Evolutionary conservation across 331 rosid genomes (phyloP).

Genomic region (Malus hybrid): DNA sequence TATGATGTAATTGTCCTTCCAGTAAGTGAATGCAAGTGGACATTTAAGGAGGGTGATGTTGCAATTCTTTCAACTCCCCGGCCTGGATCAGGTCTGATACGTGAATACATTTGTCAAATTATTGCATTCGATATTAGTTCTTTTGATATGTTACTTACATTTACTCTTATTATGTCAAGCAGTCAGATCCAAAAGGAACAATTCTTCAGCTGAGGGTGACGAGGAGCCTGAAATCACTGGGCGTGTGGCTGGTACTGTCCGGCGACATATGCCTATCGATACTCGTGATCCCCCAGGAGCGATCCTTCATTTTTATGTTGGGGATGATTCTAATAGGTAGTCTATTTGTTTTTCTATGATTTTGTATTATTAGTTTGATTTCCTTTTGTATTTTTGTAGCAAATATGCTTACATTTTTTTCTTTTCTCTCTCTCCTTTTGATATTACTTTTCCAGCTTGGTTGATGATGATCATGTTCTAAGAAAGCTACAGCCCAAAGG

Average conservation of each 20-base stretch:
- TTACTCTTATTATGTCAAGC: slow-evolving; percentile 29
- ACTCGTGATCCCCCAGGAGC: slow-evolving; percentile 97
- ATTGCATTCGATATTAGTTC: background rate
- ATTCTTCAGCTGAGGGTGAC: slow-evolving; percentile 46
- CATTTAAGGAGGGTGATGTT: slow-evolving; percentile 99
- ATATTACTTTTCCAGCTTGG: slow-evolving; percentile 30
- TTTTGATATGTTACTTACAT: slow-evolving; percentile 4
- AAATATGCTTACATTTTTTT: slow-evolving; percentile 4
- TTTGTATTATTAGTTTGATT: background rate
- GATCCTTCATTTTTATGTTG: slow-evolving; percentile 89
- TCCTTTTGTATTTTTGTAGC: background rate
- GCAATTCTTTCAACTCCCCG: slow-evolving; percentile 88
- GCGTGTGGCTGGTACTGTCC: slow-evolving; percentile 88
- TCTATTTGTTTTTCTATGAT: background rate
- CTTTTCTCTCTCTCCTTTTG: background rate
- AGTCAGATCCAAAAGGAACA: slow-evolving; percentile 68
- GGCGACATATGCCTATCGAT: slow-evolving; percentile 84
- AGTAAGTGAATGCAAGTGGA: slow-evolving; percentile 78
- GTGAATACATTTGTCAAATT: background rate
- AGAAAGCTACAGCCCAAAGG: slow-evolving; percentile 73
- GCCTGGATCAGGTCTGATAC: slow-evolving; percentile 84
- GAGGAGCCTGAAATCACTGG: slow-evolving; percentile 77
- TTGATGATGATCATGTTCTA: slow-evolving; percentile 78
- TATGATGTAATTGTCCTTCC: slow-evolving; percentile 91
- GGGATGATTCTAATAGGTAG: slow-evolving; percentile 81